Conservation (phyloP, 139 green algal species). For the Diplosphaera chodatii region DNA sequence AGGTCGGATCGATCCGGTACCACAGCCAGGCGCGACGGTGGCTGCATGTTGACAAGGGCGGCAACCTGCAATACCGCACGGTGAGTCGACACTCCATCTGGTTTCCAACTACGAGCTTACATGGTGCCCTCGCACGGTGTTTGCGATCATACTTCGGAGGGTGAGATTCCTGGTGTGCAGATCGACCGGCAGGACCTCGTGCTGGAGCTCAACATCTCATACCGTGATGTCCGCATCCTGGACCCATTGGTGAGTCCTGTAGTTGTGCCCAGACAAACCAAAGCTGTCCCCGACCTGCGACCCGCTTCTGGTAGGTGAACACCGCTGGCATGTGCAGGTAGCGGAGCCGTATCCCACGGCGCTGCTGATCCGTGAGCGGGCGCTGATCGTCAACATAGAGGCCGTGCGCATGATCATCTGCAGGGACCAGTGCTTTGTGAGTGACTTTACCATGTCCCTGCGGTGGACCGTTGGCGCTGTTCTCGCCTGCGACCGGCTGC, state of each 20-base stretch:
- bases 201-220: background rate
- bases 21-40: background rate
- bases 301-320: too few species aligned
- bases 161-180: too few species aligned
- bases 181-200: background rate
- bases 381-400: conserved; percentile 12
- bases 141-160: too few species aligned
- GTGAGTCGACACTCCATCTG: too few species aligned
- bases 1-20: background rate
- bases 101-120: too few species aligned
- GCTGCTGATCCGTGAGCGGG: conserved; percentile 10
- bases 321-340: background rate
- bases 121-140: too few species aligned
- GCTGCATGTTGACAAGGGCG: background rate
- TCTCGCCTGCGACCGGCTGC: too few species aligned
- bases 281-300: too few species aligned
- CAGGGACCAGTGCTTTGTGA: conserved; percentile 1
- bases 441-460: too few species aligned
- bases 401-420: conserved; percentile 5
- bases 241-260: background rate
- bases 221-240: background rate
- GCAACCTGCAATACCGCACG: background rate
- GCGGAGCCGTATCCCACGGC: background rate
- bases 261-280: too few species aligned
- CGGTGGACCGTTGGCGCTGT: too few species aligned